A percentile compares a stretch with the other conserved stretches of the same genome.
Evolutionary conservation across 768 basidiomycete genomes (phyloP).

Genomic region (Hortiboletus campestris): DNA sequence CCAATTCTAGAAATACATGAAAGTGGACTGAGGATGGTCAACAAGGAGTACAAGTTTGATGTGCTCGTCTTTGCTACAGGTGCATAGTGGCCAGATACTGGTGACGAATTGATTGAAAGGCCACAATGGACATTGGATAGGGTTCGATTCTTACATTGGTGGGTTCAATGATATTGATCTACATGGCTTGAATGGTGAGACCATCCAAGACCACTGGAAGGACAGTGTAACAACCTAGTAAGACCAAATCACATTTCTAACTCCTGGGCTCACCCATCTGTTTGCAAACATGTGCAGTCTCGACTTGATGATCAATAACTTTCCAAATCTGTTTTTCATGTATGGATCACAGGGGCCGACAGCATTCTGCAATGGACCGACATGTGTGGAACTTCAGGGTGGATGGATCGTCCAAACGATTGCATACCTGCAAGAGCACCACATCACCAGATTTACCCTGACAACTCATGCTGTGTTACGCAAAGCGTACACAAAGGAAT

Average conservation of each 20-base stretch:
- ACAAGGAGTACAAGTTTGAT: constrained; percentile 10
- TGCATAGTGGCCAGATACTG: not conserved
- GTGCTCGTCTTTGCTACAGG: constrained; percentile 17
- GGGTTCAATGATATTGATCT: constrained; percentile 7
- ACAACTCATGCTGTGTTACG: not conserved
- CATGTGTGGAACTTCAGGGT: constrained; percentile 2
- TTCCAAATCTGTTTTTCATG: constrained; percentile 13
- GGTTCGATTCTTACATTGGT: constrained; percentile 10
- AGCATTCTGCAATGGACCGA: constrained; percentile 8
- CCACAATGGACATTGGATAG: not conserved
- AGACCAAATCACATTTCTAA: not conserved
- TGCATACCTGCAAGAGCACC: constrained; percentile 3
- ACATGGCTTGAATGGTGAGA: constrained; percentile 8
- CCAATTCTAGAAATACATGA: constrained; percentile 10
- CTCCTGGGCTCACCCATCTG: not conserved
- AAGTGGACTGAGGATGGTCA: constrained; percentile 6
- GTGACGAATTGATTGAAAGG: not conserved
- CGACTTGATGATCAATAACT: constrained; percentile 13
- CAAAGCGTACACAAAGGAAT: too few relatives aligned
- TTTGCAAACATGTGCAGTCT: constrained; percentile 1
- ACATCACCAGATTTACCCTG: constrained; percentile 15
- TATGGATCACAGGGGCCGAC: constrained; percentile 15
- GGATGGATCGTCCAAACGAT: constrained; percentile 13
- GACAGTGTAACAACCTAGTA: constrained; percentile 14
- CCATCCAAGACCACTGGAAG: constrained; percentile 17